Percentiles rank a stretch among this genome's conserved stretches.
phyloP scores from a whole-genome alignment of 805 yeast species.

The Barnettozyma vustinii region DNA sequence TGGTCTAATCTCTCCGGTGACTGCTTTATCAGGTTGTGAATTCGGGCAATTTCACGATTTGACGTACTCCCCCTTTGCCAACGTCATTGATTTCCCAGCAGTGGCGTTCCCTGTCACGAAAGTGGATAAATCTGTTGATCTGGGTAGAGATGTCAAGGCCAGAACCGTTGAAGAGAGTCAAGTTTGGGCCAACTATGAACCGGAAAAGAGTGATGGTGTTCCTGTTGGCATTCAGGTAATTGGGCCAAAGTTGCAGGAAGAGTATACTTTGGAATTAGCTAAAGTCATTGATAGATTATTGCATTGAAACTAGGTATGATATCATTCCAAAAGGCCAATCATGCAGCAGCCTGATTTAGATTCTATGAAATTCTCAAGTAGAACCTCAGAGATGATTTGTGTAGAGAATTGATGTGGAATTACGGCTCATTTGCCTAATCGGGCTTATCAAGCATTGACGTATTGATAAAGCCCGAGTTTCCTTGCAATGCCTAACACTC shows the following conservation, averaged over 20 bases:
- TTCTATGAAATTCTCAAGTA: too few species aligned
- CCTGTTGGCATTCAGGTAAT: conserved; percentile 21
- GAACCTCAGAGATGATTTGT: too few species aligned
- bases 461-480: too few species aligned
- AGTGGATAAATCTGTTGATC: conserved; percentile 33
- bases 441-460: too few species aligned
- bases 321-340: too few species aligned
- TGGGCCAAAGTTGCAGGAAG: conserved; percentile 21
- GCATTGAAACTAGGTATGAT: too few species aligned
- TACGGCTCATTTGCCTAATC: too few species aligned
- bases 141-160: not conserved
- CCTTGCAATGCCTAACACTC: too few species aligned
- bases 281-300: conserved; percentile 1
- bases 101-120: conserved; percentile 50
- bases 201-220: conserved; percentile 8
- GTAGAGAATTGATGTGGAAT: too few species aligned
- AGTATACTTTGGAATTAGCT: conserved; percentile 14
- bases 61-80: conserved; percentile 50
- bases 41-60: conserved; percentile 30
- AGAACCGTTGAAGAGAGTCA: conserved; percentile 5
- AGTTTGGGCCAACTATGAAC: conserved; percentile 8
- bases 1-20: conserved; percentile 44
- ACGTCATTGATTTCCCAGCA: conserved; percentile 49
- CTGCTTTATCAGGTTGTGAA: conserved; percentile 40
- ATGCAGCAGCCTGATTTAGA: too few species aligned